Evolutionary conservation across 2,329 filamentous ascomycete genomes (phyloP), one percentile per base, ranked within the genome.

Genomic region (Dryadomyces sulphureus): DNA sequence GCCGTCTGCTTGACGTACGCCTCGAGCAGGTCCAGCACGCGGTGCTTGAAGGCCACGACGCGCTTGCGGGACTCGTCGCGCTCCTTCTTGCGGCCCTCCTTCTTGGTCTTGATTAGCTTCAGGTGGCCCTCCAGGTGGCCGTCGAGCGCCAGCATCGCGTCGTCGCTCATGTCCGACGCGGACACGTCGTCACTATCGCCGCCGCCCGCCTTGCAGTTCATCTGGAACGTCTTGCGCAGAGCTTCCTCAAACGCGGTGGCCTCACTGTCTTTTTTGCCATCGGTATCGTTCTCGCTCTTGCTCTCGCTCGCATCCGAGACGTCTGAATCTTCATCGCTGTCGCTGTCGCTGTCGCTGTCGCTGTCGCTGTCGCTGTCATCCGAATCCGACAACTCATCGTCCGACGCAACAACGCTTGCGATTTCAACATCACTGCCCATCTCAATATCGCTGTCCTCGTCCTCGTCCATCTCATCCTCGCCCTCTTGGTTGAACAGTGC

Each of bases 41-140:
- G 84, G 62, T 86, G 85, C 68, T 98, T 98, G 73, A 98, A 94
- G 63, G 90, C 89, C 56, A 94, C 68, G 58, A 96, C 85, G 19
- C 79, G 87, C 54, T 90, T 84, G 59, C 86, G 92, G 46, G 90
- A 89, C 49, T 90, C 83, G 58, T 86, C 86, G 56, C 84, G 83
- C 57, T 92, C 81, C 62, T 89, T 84, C 65, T 89, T 92, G 58
- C 83, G 81, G 59, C 73, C 80, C 2, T 68, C 66, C 16, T 67
- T 68, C 60, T 86, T 81, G 53, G 75, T 77, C 42, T 81, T 79
- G 49, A 54, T 44, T 53, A 89, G 80, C 53, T 80, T 79, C 70
- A 96, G 93, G 50, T 95, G 86, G 52, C 85, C 84, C 43, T 80
- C 77, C 4, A 98, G 76, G 57, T 90, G 82, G 11, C 75, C 75